phyloP scores from a whole-genome alignment of 331 rosid species.

The Stylosanthes scabra region DNA sequence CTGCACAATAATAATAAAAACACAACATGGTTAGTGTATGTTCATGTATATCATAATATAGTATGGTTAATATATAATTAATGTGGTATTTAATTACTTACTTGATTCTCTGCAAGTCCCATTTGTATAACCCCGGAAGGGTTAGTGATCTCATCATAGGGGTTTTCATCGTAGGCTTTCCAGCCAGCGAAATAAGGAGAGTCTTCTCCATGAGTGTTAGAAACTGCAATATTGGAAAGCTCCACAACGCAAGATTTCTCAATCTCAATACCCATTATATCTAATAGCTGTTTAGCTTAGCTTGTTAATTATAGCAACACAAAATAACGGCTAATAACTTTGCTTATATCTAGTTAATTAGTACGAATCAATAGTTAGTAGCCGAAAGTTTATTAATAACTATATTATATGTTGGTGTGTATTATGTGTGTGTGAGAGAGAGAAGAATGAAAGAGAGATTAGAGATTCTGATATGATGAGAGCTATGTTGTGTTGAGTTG shows the following conservation, averaged over 20 bases:
- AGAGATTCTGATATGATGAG: background rate
- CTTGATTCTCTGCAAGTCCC: slow-evolving; percentile 98
- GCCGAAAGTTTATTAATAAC: slow-evolving; percentile 16
- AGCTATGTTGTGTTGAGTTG: background rate
- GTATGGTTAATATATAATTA: background rate
- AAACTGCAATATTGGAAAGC: slow-evolving; percentile 72
- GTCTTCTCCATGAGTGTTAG: slow-evolving; percentile 90
- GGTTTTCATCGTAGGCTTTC: slow-evolving; percentile 91
- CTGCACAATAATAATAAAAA: slow-evolving; percentile 41
- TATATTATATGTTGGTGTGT: background rate
- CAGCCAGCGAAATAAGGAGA: slow-evolving; percentile 97
- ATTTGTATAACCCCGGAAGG: slow-evolving; percentile 87
- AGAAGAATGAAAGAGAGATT: slow-evolving; percentile 1
- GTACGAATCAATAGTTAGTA: background rate
- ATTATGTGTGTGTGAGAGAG: background rate
- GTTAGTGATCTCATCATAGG: slow-evolving; percentile 67
- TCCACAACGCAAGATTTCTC: slow-evolving; percentile 49
- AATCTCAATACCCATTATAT: slow-evolving; percentile 35
- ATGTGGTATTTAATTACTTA: slow-evolving; percentile 33
- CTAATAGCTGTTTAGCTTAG: slow-evolving; percentile 11
- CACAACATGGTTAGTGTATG: background rate
- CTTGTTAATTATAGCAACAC: background rate
- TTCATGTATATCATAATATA: background rate
- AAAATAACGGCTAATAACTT: background rate
- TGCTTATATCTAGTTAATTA: too few species aligned